These are phyloP conservation scores for Colletotrichum tabaci DNA, from an alignment of 2,329 filamentous ascomycete species.

Conservation along the genomic window DNA sequence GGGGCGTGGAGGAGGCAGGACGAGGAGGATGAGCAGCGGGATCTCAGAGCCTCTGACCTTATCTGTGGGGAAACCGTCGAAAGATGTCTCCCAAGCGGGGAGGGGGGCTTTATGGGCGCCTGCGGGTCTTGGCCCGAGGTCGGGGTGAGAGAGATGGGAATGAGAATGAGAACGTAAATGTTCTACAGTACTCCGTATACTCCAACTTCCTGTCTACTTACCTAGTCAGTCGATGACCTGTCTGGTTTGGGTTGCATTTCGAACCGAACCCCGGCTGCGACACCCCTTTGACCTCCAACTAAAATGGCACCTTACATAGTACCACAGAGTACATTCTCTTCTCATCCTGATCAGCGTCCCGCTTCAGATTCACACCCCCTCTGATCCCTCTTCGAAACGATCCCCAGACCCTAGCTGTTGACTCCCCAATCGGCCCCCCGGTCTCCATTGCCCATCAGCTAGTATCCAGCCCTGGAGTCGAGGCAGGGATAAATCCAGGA, in stretches of 20 bases:
- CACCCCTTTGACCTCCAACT: not conserved
- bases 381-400: conserved; percentile 7
- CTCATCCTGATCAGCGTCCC: not conserved
- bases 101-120: not conserved
- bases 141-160: not conserved
- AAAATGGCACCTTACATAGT: not conserved
- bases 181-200: not conserved
- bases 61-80: conserved; percentile 42
- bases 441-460: not conserved
- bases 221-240: no score
- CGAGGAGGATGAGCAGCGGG: conserved; percentile 7
- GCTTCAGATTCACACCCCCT: conserved; percentile 3
- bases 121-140: conserved; percentile 14
- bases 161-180: not conserved
- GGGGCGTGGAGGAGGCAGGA: not conserved
- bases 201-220: not conserved
- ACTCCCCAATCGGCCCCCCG: conserved; percentile 8
- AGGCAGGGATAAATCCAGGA: conserved; percentile 16
- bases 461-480: not conserved
- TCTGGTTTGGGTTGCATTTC: conserved; percentile 2
- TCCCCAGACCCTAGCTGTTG: conserved; percentile 10
- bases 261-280: conserved; percentile 4
- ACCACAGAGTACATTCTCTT: not conserved
- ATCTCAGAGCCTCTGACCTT: conserved; percentile 30
- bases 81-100: conserved; percentile 34